These are phyloP conservation scores for Circinella minor DNA, from an alignment of 371 early-diverging fungal species.

Conservation along the genomic window DNA sequence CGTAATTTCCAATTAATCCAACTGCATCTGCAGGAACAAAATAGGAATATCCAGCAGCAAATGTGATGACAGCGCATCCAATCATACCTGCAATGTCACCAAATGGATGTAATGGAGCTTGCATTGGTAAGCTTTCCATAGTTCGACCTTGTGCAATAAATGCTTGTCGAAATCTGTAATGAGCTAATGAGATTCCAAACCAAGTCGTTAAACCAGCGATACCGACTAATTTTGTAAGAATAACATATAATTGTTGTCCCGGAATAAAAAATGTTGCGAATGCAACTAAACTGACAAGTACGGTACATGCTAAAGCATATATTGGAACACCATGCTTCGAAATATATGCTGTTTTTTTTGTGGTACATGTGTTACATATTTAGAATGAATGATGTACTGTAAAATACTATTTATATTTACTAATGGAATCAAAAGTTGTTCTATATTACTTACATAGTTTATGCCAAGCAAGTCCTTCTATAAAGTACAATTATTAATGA, in stretches of 20 bases:
- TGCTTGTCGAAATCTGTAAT: constrained; percentile 85
- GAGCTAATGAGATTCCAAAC: constrained; percentile 74
- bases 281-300: constrained; percentile 56
- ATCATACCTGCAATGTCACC: constrained; percentile 62
- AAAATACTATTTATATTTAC: too few relatives aligned
- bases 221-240: constrained; percentile 35
- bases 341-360: constrained; percentile 36
- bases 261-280: constrained; percentile 60
- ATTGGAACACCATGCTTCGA: constrained; percentile 66
- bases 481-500: not conserved
- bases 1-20: constrained; percentile 37
- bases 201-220: constrained; percentile 64
- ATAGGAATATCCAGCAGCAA: constrained; percentile 40
- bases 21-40: constrained; percentile 37
- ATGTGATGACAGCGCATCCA: constrained; percentile 47
- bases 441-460: constrained; percentile 47
- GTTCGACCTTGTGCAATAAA: constrained; percentile 67
- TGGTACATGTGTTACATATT: too few relatives aligned
- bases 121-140: constrained; percentile 71
- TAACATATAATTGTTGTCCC: constrained; percentile 36
- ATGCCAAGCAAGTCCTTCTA: constrained; percentile 66
- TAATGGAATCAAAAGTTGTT: not conserved
- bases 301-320: constrained; percentile 55
- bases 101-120: constrained; percentile 72
- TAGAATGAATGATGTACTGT: too few relatives aligned